Conservation (phyloP, 371 early-diverging fungal genomes). For the Mucor sp. region DNA sequence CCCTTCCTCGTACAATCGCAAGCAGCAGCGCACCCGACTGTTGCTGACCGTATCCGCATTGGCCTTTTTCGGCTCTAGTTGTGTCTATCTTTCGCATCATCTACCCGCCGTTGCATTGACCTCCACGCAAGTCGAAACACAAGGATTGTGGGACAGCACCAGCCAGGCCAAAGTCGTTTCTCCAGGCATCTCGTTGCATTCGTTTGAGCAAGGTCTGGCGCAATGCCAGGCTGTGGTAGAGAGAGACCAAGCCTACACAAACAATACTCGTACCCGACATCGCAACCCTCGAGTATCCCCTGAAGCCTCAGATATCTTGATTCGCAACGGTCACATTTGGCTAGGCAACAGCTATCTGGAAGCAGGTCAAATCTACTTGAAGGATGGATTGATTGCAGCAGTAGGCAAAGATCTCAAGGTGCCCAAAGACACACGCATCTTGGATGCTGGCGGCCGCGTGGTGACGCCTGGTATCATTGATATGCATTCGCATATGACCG, state of each 20-base stretch:
- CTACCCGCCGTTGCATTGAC: slow-evolving; percentile 14
- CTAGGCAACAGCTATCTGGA: slow-evolving; percentile 48
- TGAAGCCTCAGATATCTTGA: slow-evolving; percentile 39
- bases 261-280: slow-evolving; percentile 30
- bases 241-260: slow-evolving; percentile 19
- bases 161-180: slow-evolving; percentile 19
- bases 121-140: not conserved
- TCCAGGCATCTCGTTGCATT: slow-evolving; percentile 50
- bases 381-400: slow-evolving; percentile 60
- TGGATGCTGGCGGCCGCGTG: slow-evolving; percentile 70
- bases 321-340: slow-evolving; percentile 62
- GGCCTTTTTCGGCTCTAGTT: slow-evolving; percentile 30
- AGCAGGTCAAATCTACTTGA: slow-evolving; percentile 58
- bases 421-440: slow-evolving; percentile 35
- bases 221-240: slow-evolving; percentile 43
- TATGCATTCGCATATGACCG: slow-evolving; percentile 77
- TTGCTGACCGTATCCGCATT: slow-evolving; percentile 19
- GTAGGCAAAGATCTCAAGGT: slow-evolving; percentile 43
- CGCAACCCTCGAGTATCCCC: slow-evolving; percentile 42
- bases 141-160: slow-evolving; percentile 22
- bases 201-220: slow-evolving; percentile 45
- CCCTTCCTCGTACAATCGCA: not conserved
- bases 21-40: slow-evolving; percentile 7
- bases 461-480: slow-evolving; percentile 85
- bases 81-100: slow-evolving; percentile 29